Conservation (phyloP, 352 stramenopile genomes). For the Globisporangium emineosum region DNA sequence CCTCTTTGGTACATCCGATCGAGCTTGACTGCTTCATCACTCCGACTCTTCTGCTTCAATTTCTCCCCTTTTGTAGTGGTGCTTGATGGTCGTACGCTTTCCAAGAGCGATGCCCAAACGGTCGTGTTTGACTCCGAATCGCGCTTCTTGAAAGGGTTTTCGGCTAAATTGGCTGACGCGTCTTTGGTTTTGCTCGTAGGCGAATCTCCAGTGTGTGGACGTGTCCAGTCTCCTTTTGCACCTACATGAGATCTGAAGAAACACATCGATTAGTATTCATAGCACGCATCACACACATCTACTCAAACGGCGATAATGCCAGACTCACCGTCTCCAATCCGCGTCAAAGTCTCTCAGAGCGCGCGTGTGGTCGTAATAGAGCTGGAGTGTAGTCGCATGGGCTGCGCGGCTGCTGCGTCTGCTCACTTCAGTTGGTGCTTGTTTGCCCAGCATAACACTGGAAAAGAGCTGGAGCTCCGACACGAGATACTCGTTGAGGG, state of each 20-base stretch:
- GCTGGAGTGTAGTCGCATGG: slow-evolving; percentile 37
- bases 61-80: background rate
- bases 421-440: background rate
- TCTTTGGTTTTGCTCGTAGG: background rate
- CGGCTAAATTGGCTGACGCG: background rate
- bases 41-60: background rate
- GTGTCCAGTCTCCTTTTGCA: background rate
- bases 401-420: slow-evolving; percentile 23
- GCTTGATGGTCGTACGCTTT: background rate
- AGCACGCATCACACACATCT: slow-evolving; percentile 9
- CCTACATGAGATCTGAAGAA: slow-evolving; percentile 7
- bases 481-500: slow-evolving; percentile 51
- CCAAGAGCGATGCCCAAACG: slow-evolving; percentile 1
- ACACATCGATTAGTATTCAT: slow-evolving; percentile 6
- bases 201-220: background rate
- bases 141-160: slow-evolving; percentile 18
- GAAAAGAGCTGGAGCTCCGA: slow-evolving; percentile 47
- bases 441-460: slow-evolving; percentile 24
- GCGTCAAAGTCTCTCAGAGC: slow-evolving; percentile 53
- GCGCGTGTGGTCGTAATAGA: slow-evolving; percentile 46
- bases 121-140: background rate
- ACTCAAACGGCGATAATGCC: background rate
- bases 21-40: slow-evolving; percentile 3
- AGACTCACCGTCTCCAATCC: slow-evolving; percentile 40
- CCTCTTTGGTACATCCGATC: slow-evolving; percentile 22